Percentiles rank a stretch among this genome's conserved stretches.
phyloP scores from a whole-genome alignment of 2,329 filamentous ascomycete genomes.

The Emergomyces africanus region DNA sequence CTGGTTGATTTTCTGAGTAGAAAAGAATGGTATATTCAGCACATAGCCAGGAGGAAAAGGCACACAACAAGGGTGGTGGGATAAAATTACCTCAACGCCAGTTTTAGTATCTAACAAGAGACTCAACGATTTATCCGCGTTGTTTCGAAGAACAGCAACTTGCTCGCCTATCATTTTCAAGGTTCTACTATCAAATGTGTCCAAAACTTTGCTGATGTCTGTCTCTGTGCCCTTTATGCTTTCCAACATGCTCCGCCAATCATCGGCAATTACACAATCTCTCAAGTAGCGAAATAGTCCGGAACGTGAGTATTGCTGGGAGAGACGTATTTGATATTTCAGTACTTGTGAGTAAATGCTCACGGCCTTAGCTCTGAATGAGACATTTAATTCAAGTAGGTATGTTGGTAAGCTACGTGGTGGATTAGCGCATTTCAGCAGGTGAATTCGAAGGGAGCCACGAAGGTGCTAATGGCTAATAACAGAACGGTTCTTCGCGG shows the following conservation, averaged over 20 bases:
- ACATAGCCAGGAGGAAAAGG: not conserved
- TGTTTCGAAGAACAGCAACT: not conserved
- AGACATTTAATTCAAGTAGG: not conserved
- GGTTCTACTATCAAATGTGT: not conserved
- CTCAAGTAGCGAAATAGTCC: not conserved
- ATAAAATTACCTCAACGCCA: not conserved
- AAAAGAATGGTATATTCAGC: not conserved
- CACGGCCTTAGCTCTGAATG: not conserved
- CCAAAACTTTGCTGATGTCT: not conserved
- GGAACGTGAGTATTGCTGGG: not conserved
- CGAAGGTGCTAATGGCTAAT: not conserved
- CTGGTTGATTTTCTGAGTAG: not conserved
- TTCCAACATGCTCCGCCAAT: not conserved
- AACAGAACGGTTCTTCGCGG: not conserved
- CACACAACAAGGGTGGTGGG: not conserved
- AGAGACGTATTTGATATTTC: not conserved
- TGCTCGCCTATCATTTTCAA: not conserved
- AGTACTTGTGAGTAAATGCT: not conserved
- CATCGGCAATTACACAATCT: not conserved
- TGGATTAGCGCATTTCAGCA: not conserved
- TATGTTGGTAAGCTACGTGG: not conserved
- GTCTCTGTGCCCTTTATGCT: not conserved
- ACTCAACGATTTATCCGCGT: not conserved
- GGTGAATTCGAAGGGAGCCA: not conserved
- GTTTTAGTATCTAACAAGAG: not conserved